Evolutionary conservation across 2,329 filamentous ascomycete species (phyloP).

Genomic region (Aspergillus aculeatus): DNA sequence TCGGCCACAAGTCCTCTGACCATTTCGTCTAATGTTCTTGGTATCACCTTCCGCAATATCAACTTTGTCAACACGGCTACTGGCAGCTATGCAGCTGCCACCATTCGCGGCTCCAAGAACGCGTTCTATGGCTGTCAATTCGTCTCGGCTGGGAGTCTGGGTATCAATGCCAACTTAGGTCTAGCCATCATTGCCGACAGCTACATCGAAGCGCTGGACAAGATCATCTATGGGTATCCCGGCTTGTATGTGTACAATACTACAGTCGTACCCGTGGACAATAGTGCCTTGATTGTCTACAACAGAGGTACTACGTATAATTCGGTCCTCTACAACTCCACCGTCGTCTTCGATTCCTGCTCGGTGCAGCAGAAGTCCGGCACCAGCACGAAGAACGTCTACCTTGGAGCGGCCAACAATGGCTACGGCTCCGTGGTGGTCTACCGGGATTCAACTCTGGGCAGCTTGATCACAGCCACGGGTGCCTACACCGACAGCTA

Average conservation of each 20-base stretch:
- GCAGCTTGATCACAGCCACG: conserved; percentile 37
- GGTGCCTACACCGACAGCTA: conserved; percentile 26
- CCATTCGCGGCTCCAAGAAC: conserved; percentile 40
- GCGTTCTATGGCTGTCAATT: conserved; percentile 49
- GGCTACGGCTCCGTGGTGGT: conserved; percentile 42
- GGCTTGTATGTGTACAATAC: conserved; percentile 47
- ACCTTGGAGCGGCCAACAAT: conserved; percentile 42
- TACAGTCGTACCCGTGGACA: conserved; percentile 41
- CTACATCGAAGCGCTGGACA: conserved; percentile 47
- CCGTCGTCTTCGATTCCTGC: conserved; percentile 43
- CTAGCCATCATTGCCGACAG: conserved; percentile 45
- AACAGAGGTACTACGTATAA: conserved; percentile 36
- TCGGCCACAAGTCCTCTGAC: conserved; percentile 29
- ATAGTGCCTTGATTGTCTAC: conserved; percentile 40
- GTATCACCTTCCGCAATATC: conserved; percentile 40
- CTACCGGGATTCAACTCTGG: conserved; percentile 42
- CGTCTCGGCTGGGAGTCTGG: conserved; percentile 37
- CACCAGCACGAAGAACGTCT: conserved; percentile 41
- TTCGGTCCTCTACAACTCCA: conserved; percentile 34
- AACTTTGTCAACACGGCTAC: conserved; percentile 33
- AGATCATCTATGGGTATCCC: conserved; percentile 43
- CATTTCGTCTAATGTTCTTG: conserved; percentile 30
- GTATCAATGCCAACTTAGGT: conserved; percentile 31
- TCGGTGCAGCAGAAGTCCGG: conserved; percentile 36
- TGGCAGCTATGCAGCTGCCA: conserved; percentile 24